These are phyloP conservation scores for Croton laevigatus DNA, from an alignment of 441 rosid species.

Conservation along the genomic window DNA sequence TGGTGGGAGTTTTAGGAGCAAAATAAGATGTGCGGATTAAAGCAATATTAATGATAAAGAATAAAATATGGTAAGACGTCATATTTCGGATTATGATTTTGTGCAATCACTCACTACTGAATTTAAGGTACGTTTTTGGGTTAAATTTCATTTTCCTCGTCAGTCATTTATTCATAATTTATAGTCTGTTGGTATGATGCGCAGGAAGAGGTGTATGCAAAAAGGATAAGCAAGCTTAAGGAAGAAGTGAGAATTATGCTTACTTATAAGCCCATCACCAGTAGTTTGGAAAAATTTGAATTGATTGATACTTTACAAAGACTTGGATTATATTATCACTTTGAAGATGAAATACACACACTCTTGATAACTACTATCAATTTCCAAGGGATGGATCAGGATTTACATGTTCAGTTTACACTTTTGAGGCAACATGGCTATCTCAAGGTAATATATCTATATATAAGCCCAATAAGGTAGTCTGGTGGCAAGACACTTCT, in stretches of 20 bases:
- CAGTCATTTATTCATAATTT: too few relatives aligned
- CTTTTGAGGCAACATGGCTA: too few relatives aligned
- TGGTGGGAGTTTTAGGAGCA: background rate
- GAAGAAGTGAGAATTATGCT: background rate
- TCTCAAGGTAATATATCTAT: too few relatives aligned
- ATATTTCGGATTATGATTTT: background rate
- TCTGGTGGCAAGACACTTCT: too few relatives aligned
- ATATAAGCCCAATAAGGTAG: too few relatives aligned
- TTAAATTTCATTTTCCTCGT: too few relatives aligned
- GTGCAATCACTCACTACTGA: background rate
- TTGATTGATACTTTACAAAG: conserved; percentile 34
- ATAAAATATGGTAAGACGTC: background rate
- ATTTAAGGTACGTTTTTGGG: background rate
- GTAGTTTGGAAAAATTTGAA: conserved; percentile 23
- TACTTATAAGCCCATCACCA: background rate
- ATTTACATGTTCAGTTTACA: too few relatives aligned
- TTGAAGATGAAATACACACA: conserved; percentile 28
- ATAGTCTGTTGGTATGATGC: background rate
- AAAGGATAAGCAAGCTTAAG: background rate
- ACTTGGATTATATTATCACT: conserved; percentile 37
- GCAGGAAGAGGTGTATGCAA: background rate
- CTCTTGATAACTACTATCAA: too few relatives aligned
- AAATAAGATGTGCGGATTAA: background rate
- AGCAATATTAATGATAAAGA: too few relatives aligned
- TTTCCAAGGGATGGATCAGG: too few relatives aligned